Conservation (phyloP, 176 grass and related monocot genomes). For the Phoenix dactylifera region DNA sequence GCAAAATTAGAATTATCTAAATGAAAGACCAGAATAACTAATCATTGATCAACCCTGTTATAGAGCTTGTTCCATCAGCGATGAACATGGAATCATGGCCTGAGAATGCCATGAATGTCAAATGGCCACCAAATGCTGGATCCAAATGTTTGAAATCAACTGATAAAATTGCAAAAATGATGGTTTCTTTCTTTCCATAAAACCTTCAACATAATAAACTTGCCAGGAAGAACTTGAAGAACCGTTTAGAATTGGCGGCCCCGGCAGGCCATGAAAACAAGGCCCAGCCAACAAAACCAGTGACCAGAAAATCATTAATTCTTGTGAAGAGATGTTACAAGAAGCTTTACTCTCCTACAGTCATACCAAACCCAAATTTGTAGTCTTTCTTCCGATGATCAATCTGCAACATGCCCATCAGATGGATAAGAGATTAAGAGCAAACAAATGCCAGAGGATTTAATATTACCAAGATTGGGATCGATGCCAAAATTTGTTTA, state of each 20-base stretch:
- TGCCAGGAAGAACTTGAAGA: too few species aligned
- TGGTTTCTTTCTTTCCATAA: not conserved
- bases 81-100: slow-evolving; percentile 40
- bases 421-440: too few species aligned
- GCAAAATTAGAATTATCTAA: too few species aligned
- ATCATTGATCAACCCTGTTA: slow-evolving; percentile 21
- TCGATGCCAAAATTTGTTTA: too few species aligned
- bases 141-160: not conserved
- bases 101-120: too few species aligned
- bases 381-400: slow-evolving; percentile 75
- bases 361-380: slow-evolving; percentile 74
- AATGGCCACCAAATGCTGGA: not conserved
- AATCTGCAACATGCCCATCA: slow-evolving; percentile 31
- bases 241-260: too few species aligned
- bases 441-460: too few species aligned
- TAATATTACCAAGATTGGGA: too few species aligned
- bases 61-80: slow-evolving; percentile 48
- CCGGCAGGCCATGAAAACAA: not conserved
- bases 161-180: not conserved
- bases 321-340: not conserved
- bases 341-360: slow-evolving; percentile 43
- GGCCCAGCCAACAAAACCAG: not conserved
- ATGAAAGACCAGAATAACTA: slow-evolving; percentile 12
- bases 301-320: not conserved
- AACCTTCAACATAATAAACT: too few species aligned